phyloP scores from a whole-genome alignment of 805 yeast genomes.

The Metschnikowia henanensis region DNA sequence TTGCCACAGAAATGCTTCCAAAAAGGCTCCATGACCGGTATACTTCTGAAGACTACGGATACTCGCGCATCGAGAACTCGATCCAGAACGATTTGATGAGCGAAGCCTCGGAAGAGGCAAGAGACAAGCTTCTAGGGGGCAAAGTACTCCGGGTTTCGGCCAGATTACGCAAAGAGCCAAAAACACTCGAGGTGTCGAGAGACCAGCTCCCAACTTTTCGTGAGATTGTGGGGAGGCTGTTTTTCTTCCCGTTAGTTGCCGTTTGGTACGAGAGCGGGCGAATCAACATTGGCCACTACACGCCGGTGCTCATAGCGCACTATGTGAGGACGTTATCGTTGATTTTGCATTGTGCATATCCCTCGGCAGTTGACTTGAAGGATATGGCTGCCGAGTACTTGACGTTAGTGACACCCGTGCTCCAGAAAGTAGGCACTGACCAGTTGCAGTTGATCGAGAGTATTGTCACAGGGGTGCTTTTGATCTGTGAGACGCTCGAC shows the following conservation, averaged over 20 bases:
- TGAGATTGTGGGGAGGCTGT: slow-evolving; percentile 38
- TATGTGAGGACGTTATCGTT: slow-evolving; percentile 58
- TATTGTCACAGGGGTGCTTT: slow-evolving; percentile 35
- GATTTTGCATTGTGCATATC: slow-evolving; percentile 58
- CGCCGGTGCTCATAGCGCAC: slow-evolving; percentile 55
- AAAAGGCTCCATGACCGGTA: slow-evolving; percentile 46
- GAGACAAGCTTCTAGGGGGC: slow-evolving; percentile 37
- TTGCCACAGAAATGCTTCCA: slow-evolving; percentile 48
- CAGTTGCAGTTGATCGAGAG: slow-evolving; percentile 39
- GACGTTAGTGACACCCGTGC: slow-evolving; percentile 28
- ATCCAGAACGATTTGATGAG: slow-evolving; percentile 37
- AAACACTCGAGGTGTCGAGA: slow-evolving; percentile 8
- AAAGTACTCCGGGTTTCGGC: slow-evolving; percentile 44
- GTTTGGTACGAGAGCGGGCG: slow-evolving; percentile 52
- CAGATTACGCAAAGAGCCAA: slow-evolving; percentile 23
- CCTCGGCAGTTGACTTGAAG: slow-evolving; percentile 46
- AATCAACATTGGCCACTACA: slow-evolving; percentile 51
- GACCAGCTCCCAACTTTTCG: slow-evolving; percentile 33
- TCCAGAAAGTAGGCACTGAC: slow-evolving; percentile 23
- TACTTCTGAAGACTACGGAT: slow-evolving; percentile 23
- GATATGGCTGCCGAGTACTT: slow-evolving; percentile 61
- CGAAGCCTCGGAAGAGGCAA: slow-evolving; percentile 30
- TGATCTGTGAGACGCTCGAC: slow-evolving; percentile 36
- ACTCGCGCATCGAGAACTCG: slow-evolving; percentile 14
- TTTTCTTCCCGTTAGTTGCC: slow-evolving; percentile 56